A percentile compares a stretch with the other conserved stretches of the same genome.
phyloP scores from a whole-genome alignment of 805 yeast genomes.

The Cyberlindnera mississippiensis region DNA sequence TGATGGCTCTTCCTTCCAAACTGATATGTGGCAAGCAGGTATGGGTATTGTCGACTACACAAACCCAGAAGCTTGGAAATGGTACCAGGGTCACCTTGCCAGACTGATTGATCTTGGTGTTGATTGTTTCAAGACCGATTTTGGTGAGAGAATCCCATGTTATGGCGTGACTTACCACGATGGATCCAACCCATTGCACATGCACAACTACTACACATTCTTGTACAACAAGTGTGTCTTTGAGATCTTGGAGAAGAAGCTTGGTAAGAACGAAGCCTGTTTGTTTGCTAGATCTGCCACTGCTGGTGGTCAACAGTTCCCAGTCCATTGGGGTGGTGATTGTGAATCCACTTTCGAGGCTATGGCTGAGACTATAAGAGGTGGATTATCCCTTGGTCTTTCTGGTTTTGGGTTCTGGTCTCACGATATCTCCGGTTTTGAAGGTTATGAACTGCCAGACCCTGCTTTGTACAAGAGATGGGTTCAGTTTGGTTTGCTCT shows the following conservation, averaged over 20 bases:
- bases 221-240: slow-evolving; percentile 23
- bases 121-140: slow-evolving; percentile 24
- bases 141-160: slow-evolving; percentile 25
- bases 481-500: slow-evolving; percentile 22
- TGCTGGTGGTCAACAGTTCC: slow-evolving; percentile 23
- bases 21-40: slow-evolving; percentile 25
- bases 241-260: slow-evolving; percentile 20
- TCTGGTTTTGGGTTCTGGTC: slow-evolving; percentile 26
- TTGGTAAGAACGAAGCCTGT: slow-evolving; percentile 21
- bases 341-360: slow-evolving; percentile 25
- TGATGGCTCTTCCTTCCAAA: slow-evolving; percentile 21
- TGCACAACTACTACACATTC: slow-evolving; percentile 24
- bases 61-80: slow-evolving; percentile 22
- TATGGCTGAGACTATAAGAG: slow-evolving; percentile 24
- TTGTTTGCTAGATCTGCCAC: slow-evolving; percentile 26
- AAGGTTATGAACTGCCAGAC: slow-evolving; percentile 19
- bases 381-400: slow-evolving; percentile 21
- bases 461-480: slow-evolving; percentile 24
- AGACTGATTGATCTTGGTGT: slow-evolving; percentile 22
- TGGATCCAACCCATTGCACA: slow-evolving; percentile 15
- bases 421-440: slow-evolving; percentile 25
- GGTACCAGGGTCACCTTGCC: slow-evolving; percentile 18
- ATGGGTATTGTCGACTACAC: slow-evolving; percentile 24
- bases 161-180: slow-evolving; percentile 16
- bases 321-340: slow-evolving; percentile 27